Percentiles rank a stretch among this genome's conserved stretches.
phyloP scores from a whole-genome alignment of 495 filamentous ascomycete species.

The Poronia punctata region DNA sequence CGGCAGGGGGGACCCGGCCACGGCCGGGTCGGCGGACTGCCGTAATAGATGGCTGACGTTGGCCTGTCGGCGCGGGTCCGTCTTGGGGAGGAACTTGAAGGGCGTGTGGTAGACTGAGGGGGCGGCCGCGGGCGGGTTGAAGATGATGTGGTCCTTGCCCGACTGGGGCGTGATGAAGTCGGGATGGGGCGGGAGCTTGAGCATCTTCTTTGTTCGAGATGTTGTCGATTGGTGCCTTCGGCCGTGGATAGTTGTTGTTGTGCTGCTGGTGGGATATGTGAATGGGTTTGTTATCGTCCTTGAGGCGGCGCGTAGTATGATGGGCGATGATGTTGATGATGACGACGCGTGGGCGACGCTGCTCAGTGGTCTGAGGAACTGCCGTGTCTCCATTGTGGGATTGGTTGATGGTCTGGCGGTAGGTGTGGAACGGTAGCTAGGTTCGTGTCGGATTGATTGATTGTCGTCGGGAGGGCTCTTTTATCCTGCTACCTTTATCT shows the following conservation, averaged over 20 bases:
- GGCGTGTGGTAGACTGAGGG: slow-evolving; percentile 83
- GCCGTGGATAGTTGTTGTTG: slow-evolving; percentile 31
- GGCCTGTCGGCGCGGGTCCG: slow-evolving; percentile 59
- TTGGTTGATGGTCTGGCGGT: slow-evolving; percentile 2
- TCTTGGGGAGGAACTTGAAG: slow-evolving; percentile 75
- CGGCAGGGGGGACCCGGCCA: slow-evolving; percentile 33
- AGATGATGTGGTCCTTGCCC: slow-evolving; percentile 65
- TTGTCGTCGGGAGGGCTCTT: no score
- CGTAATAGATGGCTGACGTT: slow-evolving; percentile 36
- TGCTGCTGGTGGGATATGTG: no score
- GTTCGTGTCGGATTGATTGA: neutral
- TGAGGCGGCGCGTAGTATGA: slow-evolving; percentile 54
- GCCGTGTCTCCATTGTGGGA: slow-evolving; percentile 24
- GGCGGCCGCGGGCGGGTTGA: slow-evolving; percentile 86
- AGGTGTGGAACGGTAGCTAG: neutral
- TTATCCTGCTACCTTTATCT: no score
- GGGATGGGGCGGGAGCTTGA: slow-evolving; percentile 65
- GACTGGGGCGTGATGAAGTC: slow-evolving; percentile 49
- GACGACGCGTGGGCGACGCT: slow-evolving; percentile 17
- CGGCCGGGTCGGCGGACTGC: slow-evolving; percentile 8
- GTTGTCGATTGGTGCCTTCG: slow-evolving; percentile 63
- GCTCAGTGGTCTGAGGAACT: slow-evolving; percentile 20
- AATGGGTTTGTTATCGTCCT: slow-evolving; percentile 54
- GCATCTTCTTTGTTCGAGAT: slow-evolving; percentile 61
- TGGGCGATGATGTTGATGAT: slow-evolving; percentile 29